These are phyloP conservation scores for Vanderwaltozyma tropicalis DNA, from an alignment of 805 yeast genomes.

Conservation along the genomic window DNA sequence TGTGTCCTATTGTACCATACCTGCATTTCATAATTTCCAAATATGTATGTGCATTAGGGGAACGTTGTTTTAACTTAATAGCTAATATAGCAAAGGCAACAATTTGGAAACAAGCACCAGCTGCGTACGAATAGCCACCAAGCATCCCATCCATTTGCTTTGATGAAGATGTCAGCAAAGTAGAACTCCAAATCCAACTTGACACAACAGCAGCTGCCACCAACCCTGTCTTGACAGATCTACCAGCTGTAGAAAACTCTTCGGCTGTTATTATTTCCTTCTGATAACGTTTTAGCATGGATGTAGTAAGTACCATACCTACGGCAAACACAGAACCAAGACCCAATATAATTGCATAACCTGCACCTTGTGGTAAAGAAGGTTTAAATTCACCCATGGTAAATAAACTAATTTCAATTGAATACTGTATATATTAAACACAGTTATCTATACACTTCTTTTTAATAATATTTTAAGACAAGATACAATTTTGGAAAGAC, in stretches of 20 bases:
- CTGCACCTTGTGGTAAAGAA: constrained; percentile 63
- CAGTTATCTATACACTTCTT: too few relatives aligned
- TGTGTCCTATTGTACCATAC: constrained; percentile 70
- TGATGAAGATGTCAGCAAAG: constrained; percentile 62
- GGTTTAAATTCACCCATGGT: constrained; percentile 19
- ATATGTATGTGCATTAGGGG: constrained; percentile 88
- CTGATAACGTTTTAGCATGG: constrained; percentile 64
- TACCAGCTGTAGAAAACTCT: constrained; percentile 88
- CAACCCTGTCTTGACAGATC: constrained; percentile 75
- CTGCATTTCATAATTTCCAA: constrained; percentile 74
- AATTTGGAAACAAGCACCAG: constrained; percentile 87
- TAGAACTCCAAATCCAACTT: constrained; percentile 92
- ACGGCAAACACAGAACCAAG: constrained; percentile 70
- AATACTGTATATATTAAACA: neutral
- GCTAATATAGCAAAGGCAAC: constrained; percentile 79
- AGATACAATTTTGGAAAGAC: too few relatives aligned
- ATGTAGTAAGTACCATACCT: constrained; percentile 73
- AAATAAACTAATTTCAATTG: neutral
- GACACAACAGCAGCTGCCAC: constrained; percentile 86
- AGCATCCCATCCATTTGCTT: constrained; percentile 68
- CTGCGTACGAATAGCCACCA: constrained; percentile 77
- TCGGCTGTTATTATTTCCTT: constrained; percentile 84
- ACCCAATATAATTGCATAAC: constrained; percentile 82
- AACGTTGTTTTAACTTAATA: constrained; percentile 76
- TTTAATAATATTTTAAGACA: too few relatives aligned